Evolutionary conservation across 2,329 filamentous ascomycete genomes (phyloP), one percentile per base, ranked within the genome.

Genomic region (Hypoxylon sp.): DNA sequence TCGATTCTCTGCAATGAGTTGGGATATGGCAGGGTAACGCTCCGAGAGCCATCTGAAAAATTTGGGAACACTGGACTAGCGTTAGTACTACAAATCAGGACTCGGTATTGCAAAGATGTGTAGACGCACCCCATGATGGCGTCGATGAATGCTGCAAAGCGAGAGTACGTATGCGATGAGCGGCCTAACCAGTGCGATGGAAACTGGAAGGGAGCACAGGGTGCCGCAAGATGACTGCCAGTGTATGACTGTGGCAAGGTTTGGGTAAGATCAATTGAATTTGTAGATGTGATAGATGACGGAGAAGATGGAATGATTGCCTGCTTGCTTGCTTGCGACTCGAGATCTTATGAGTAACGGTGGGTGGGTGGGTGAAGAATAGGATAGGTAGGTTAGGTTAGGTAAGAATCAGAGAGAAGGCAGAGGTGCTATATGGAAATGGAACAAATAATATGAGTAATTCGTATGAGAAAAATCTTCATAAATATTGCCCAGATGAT

Each of bases 1-100:
- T 66, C 94, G 89, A 74, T 97, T 99, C 78, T 99, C 94, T 45
- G 93, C 91, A 69, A 99, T 99, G 66, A 99, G 81, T 79, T 97
- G 93, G 42, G 94, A 99, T 72, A 99, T 99, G 57, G 94, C 87
- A 47, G 94, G 94, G 83, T 99, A 99, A 65, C 95, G 88, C 83
- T 99, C 95, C 54, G 92, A 97, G 81, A 99, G 89, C 94, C 95
- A 99, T 83, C 94, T 84, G 78, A 96, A 96, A 79, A 96, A 96
- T 71, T 96, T 96, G 70, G 89, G 89, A 61, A 85, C 81, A 80
- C 82, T 82, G 57, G 43, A 55, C 26, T 11, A 29, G 9, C 37
- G 50, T 67, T 49, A 64, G 61, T 43, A 44, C 7, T 7, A 23
- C 19, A 36, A 7, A 31, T 16, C 11, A 7, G 8, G 35, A 35